A percentile compares a stretch with the other conserved stretches of the same genome.
These are phyloP conservation scores for Yamadazyma olivae DNA, from an alignment of 805 yeast species.

Conservation along the genomic window DNA sequence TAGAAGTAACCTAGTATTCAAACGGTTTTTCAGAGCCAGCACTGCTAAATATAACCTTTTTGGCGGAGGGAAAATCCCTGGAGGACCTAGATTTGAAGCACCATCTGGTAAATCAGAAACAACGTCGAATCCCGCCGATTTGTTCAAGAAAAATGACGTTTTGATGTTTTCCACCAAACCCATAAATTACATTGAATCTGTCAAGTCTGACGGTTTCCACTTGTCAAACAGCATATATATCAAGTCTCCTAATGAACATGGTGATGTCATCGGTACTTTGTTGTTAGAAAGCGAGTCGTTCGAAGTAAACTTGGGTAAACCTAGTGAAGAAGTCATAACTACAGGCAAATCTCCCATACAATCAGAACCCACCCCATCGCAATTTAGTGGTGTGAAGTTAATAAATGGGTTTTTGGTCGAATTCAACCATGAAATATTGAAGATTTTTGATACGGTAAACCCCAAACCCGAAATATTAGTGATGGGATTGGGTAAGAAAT, in stretches of 20 bases:
- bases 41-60: constrained; percentile 17
- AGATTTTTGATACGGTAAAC: constrained; percentile 51
- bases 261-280: constrained; percentile 44
- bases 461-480: constrained; percentile 79
- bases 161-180: constrained; percentile 42
- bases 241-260: constrained; percentile 36
- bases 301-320: constrained; percentile 48
- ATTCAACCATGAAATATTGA: constrained; percentile 42
- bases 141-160: constrained; percentile 42
- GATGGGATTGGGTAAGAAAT: constrained; percentile 64
- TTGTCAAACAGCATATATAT: constrained; percentile 53
- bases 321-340: background rate
- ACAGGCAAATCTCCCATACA: constrained; percentile 1
- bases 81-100: constrained; percentile 15
- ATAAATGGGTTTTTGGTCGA: constrained; percentile 53
- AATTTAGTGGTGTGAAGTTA: constrained; percentile 7
- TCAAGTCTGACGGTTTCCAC: constrained; percentile 53
- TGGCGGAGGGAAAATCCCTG: constrained; percentile 25
- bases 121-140: constrained; percentile 40
- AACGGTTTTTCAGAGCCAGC: background rate
- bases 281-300: constrained; percentile 58
- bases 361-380: background rate
- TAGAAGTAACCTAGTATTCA: too few relatives aligned
- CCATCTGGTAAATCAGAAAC: constrained; percentile 39
- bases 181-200: constrained; percentile 40